phyloP scores from a whole-genome alignment of 2,329 filamentous ascomycete species.

The Mycosphaerelloides madeirae region DNA sequence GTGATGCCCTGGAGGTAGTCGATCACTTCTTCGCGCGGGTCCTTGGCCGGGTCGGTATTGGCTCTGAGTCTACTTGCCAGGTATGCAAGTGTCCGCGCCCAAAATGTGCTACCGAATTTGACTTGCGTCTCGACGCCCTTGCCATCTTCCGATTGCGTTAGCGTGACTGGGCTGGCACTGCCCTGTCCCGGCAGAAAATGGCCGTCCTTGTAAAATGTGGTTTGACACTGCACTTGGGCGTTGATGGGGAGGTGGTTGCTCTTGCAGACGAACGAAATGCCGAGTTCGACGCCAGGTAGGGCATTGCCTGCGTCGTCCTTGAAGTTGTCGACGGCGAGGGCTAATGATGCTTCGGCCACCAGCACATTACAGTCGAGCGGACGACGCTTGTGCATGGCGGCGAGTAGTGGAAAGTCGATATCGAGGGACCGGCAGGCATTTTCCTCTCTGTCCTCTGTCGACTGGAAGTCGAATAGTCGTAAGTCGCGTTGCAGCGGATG shows the following conservation, averaged over 20 bases:
- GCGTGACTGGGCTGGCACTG: constrained; percentile 14
- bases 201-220: constrained; percentile 25
- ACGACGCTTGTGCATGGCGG: constrained; percentile 20
- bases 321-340: constrained; percentile 37
- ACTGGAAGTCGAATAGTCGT: constrained; percentile 29
- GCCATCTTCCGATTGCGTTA: constrained; percentile 14
- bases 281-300: constrained; percentile 32
- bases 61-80: constrained; percentile 23
- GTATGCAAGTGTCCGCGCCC: constrained; percentile 36
- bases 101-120: constrained; percentile 43
- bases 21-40: constrained; percentile 25
- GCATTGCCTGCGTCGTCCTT: constrained; percentile 31
- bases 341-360: constrained; percentile 39
- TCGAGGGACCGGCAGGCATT: constrained; percentile 21
- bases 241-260: constrained; percentile 20
- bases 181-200: constrained; percentile 19
- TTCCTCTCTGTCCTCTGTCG: constrained; percentile 7
- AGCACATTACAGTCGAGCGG: constrained; percentile 35
- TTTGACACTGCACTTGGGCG: constrained; percentile 21
- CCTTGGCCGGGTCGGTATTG: constrained; percentile 10
- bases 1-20: constrained; percentile 35
- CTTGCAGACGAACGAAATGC: constrained; percentile 29
- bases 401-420: constrained; percentile 29
- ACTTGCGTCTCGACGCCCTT: constrained; percentile 25
- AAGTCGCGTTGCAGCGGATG: constrained; percentile 28